These are phyloP conservation scores for Emergomyces orientalis DNA, from an alignment of 2,329 filamentous ascomycete species.

Conservation along the genomic window DNA sequence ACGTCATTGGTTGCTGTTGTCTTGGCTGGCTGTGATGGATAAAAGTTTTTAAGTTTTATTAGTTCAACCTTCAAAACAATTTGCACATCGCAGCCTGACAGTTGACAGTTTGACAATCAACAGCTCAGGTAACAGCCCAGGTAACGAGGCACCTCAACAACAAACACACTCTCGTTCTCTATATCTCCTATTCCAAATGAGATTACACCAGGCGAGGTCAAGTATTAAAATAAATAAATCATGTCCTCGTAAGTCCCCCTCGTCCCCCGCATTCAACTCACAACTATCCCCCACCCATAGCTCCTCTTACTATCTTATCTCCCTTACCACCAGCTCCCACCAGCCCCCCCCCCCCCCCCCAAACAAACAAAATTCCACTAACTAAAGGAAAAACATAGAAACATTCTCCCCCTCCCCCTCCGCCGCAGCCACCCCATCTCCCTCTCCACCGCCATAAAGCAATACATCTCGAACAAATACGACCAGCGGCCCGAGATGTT, in stretches of 20 bases:
- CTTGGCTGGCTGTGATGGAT: too few species aligned
- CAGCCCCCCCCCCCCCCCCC: background rate
- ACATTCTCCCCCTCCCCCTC: conserved; percentile 68
- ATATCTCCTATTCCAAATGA: background rate
- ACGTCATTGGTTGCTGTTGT: too few species aligned
- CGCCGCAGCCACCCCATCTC: conserved; percentile 72
- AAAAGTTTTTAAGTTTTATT: too few species aligned
- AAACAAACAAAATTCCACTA: background rate
- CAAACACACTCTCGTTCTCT: background rate
- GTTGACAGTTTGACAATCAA: too few species aligned
- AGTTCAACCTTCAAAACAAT: too few species aligned
- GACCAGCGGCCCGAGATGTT: conserved; percentile 99
- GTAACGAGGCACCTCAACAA: background rate
- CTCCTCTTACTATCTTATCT: background rate
- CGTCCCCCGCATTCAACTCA: background rate
- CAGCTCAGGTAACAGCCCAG: background rate
- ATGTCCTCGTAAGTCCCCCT: conserved; percentile 13
- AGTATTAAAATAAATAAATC: background rate
- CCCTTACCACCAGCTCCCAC: background rate
- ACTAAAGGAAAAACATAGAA: conserved; percentile 24
- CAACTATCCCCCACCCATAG: background rate
- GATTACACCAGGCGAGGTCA: background rate
- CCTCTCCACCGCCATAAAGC: conserved; percentile 72
- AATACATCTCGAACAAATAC: conserved; percentile 97
- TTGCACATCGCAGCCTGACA: too few species aligned